Evolutionary conservation across 805 yeast species (phyloP).

Genomic region (Kuraishia piskuri): DNA sequence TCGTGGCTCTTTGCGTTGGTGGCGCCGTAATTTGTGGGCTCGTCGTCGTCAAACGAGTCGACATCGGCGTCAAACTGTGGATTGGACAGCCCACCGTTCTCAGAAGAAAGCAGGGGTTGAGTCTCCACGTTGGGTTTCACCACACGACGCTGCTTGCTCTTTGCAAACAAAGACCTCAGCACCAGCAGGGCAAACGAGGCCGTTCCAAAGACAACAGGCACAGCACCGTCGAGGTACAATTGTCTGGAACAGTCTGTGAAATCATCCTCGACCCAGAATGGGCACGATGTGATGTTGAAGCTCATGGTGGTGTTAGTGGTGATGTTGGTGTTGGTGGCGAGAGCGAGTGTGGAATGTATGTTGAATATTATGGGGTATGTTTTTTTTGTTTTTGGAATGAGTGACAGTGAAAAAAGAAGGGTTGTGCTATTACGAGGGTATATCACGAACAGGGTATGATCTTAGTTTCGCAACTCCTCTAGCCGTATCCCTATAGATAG

Average conservation of each 20-base stretch:
- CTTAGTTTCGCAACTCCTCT: too few species aligned
- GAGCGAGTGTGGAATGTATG: not conserved
- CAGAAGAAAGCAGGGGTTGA: conserved; percentile 4
- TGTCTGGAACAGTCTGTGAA: not conserved
- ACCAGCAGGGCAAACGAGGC: conserved; percentile 4
- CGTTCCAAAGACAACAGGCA: conserved; percentile 8
- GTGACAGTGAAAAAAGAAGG: too few species aligned
- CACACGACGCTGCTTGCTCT: not conserved
- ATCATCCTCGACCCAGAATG: conserved; percentile 4
- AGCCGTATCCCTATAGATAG: too few species aligned
- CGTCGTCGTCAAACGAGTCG: conserved; percentile 5
- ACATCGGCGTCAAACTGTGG: conserved; percentile 6
- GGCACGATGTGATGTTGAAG: not conserved
- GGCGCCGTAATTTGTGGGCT: conserved; percentile 5
- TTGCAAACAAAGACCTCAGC: not conserved
- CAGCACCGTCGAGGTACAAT: not conserved
- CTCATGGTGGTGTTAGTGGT: not conserved
- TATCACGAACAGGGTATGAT: too few species aligned
- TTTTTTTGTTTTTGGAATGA: not conserved
- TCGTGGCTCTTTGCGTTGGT: conserved; percentile 7
- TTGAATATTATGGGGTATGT: not conserved
- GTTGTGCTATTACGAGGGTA: too few species aligned
- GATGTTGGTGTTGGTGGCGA: not conserved
- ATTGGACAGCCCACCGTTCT: conserved; percentile 1
- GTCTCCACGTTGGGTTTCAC: conserved; percentile 5